These are phyloP conservation scores for Dioszegia aurantiaca DNA, from an alignment of 768 basidiomycete species.

Conservation along the genomic window DNA sequence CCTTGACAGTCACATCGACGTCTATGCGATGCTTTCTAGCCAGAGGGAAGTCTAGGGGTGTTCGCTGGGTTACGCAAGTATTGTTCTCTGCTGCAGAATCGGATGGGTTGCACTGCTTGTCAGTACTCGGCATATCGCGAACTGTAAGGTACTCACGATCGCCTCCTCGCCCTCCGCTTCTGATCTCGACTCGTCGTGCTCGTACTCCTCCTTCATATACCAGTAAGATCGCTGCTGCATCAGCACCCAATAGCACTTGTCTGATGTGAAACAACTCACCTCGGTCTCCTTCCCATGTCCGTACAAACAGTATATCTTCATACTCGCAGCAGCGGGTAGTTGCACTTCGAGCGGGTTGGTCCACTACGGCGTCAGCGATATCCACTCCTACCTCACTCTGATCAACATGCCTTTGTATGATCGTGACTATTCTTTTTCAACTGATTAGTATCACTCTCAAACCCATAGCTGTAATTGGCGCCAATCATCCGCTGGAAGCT, in stretches of 20 bases:
- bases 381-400: neutral
- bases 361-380: conserved; percentile 58
- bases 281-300: conserved; percentile 96
- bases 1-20: conserved; percentile 69
- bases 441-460: conserved; percentile 69
- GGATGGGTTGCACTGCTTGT: conserved; percentile 54
- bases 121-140: neutral
- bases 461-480: conserved; percentile 83
- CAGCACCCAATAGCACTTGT: too few species aligned
- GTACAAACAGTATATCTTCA: conserved; percentile 90
- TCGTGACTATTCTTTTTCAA: conserved; percentile 40
- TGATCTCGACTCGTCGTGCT: conserved; percentile 60
- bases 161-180: conserved; percentile 45
- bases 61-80: conserved; percentile 52
- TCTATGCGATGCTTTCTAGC: conserved; percentile 78
- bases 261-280: conserved; percentile 54
- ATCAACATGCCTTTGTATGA: conserved; percentile 36
- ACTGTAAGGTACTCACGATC: conserved; percentile 19
- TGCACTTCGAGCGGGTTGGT: conserved; percentile 65
- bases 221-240: conserved; percentile 73
- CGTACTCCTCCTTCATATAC: conserved; percentile 72
- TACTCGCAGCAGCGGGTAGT: conserved; percentile 81
- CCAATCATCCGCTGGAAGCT: conserved; percentile 64
- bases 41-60: conserved; percentile 60
- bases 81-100: conserved; percentile 55